Evolutionary conservation across 2,329 filamentous ascomycete species (phyloP).

Genomic region (Fonsecaea monophora): DNA sequence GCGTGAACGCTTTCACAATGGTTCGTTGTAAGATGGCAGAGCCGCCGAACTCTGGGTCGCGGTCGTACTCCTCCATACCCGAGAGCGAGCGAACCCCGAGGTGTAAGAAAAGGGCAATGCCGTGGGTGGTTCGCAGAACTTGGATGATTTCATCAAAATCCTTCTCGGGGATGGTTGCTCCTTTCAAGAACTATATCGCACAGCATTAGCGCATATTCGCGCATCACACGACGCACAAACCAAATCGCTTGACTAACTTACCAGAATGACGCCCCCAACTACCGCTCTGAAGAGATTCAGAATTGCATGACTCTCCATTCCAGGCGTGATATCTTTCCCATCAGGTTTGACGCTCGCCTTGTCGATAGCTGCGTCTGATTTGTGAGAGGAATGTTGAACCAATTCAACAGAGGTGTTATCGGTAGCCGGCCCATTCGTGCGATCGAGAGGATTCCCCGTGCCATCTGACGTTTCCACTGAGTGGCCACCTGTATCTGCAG

Average conservation of each 20-base stretch:
- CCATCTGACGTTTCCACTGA: neutral
- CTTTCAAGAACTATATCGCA: neutral
- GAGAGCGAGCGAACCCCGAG: neutral
- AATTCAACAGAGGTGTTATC: neutral
- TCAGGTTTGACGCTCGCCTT: neutral
- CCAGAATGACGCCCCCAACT: neutral
- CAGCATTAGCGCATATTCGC: neutral
- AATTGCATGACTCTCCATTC: neutral
- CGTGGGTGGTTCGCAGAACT: neutral
- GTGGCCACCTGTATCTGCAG: neutral
- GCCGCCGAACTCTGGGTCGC: neutral
- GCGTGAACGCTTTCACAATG: neutral
- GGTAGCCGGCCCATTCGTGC: neutral
- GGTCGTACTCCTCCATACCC: neutral
- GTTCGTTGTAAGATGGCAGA: neutral
- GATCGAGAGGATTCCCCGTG: neutral
- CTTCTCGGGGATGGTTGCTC: neutral
- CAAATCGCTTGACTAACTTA: neutral
- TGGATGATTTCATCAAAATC: neutral
- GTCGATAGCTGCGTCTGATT: neutral
- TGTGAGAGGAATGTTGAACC: neutral
- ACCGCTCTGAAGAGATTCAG: neutral
- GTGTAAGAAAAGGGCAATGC: neutral
- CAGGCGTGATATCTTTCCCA: neutral
- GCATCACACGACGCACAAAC: neutral